Evolutionary conservation across 495 filamentous ascomycete species (phyloP).

Genomic region (Hyaloscypha finlandica): DNA sequence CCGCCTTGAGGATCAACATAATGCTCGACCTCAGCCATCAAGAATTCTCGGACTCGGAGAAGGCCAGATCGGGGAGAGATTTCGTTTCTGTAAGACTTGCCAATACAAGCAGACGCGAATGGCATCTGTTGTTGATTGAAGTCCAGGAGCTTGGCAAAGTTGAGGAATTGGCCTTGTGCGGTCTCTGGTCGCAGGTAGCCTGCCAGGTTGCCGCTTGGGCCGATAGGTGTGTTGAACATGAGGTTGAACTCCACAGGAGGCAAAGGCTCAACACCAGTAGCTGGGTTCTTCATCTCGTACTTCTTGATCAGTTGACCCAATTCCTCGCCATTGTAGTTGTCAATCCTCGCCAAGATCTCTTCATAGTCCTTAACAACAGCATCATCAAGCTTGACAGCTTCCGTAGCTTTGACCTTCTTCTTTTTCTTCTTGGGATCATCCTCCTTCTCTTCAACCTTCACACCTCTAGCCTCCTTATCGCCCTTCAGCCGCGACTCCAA

Average conservation of each 20-base stretch:
- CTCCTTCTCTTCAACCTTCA: slow-evolving; percentile 67
- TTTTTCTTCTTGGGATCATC: slow-evolving; percentile 60
- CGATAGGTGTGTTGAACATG: slow-evolving; percentile 77
- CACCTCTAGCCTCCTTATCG: slow-evolving; percentile 53
- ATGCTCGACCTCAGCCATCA: slow-evolving; percentile 85
- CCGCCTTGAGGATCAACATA: slow-evolving; percentile 72
- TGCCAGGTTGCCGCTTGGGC: slow-evolving; percentile 57
- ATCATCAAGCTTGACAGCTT: slow-evolving; percentile 67
- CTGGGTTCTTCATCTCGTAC: slow-evolving; percentile 68
- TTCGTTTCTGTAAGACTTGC: slow-evolving; percentile 79
- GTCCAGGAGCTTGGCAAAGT: slow-evolving; percentile 76
- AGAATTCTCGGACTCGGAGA: slow-evolving; percentile 77
- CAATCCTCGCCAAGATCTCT: slow-evolving; percentile 70
- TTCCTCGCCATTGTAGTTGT: slow-evolving; percentile 73
- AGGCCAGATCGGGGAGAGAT: slow-evolving; percentile 74
- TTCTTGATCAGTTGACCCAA: slow-evolving; percentile 72
- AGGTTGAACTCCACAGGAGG: slow-evolving; percentile 75
- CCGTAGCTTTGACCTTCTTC: slow-evolving; percentile 52
- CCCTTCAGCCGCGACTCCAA: slow-evolving; percentile 78
- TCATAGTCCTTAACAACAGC: slow-evolving; percentile 70
- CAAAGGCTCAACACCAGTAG: slow-evolving; percentile 55
- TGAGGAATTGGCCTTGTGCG: slow-evolving; percentile 75
- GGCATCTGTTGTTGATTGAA: slow-evolving; percentile 75
- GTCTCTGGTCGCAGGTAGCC: slow-evolving; percentile 74
- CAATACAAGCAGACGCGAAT: slow-evolving; percentile 76